Evolutionary conservation across 495 filamentous ascomycete species (phyloP), one percentile per base, ranked within the genome.

Genomic region (Letharia columbiana): DNA sequence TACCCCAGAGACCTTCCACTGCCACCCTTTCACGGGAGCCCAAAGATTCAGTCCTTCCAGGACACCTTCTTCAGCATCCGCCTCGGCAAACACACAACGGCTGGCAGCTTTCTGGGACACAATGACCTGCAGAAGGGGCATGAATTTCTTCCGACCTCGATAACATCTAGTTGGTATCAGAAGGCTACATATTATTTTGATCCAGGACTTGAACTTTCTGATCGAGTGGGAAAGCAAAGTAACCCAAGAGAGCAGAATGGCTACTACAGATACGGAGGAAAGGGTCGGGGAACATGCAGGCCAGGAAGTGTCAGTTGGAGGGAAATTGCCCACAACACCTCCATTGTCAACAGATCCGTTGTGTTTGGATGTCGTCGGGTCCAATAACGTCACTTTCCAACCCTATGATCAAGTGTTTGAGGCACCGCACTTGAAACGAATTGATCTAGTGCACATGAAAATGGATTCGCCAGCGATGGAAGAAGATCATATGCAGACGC

Each of bases 71-170:
- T 31, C 45, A 47, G 10, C 18, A 23, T 37, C 28, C 20, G 13
- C 33, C 7, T 42, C 8, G 31, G 17, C 18, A 6, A 15, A 44
- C 31, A 45, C 20, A 31, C n/a, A 39, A 23, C 15, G 20, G 35
- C 58, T 56, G 28, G 10, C 45, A 62, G 23, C 20, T n/a, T 39
- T 41, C 13, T 28, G 50, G 37, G 57, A 35, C 37, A 61, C 20
- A 23, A 66, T 68, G 67, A 44, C 35, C 42, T 31, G 28, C 67
- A 33, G 67, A 15, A 61, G 59, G 62, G 39, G 49, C 20, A 45
- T 57, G 40, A 28, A 41, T 28, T 68, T 66, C 44, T 61, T 42
- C 31, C 57, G 67, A 68, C 67, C 67, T 61, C 62, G 67, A 44
- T 68, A 59, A 68, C 63, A 68, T 45, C 39, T 39, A 23, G 47